Conservation (phyloP, 2,329 filamentous ascomycete genomes). For the Rhynchosporium secalis region DNA sequence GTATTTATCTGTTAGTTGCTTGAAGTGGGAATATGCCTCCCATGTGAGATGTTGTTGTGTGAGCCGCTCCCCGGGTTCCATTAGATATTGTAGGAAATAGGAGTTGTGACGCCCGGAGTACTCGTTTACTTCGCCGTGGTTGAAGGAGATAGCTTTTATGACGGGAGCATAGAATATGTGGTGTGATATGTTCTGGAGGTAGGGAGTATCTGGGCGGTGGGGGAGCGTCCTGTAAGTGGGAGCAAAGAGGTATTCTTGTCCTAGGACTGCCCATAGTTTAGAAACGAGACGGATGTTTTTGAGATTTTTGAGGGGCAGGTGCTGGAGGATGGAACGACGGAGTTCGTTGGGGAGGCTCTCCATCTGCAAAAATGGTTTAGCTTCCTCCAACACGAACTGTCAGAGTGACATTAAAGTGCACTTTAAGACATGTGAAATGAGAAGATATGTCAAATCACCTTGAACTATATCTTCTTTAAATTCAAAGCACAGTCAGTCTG, state of each 20-base stretch:
- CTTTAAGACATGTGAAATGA: background rate
- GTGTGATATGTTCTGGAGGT: constrained; percentile 30
- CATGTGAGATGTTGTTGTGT: constrained; percentile 38
- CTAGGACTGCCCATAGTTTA: constrained; percentile 29
- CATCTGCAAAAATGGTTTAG: constrained; percentile 20
- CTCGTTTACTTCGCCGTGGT: constrained; percentile 37
- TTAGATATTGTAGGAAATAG: constrained; percentile 35
- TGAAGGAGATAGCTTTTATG: constrained; percentile 30
- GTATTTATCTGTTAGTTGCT: constrained; percentile 35
- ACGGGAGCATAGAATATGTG: constrained; percentile 30
- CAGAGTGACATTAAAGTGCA: background rate
- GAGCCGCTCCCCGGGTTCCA: constrained; percentile 33
- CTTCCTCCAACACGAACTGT: background rate
- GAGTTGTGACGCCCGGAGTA: constrained; percentile 38
- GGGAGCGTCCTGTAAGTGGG: constrained; percentile 28
- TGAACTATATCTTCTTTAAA: background rate
- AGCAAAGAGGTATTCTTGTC: constrained; percentile 34
- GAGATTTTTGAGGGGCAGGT: constrained; percentile 22
- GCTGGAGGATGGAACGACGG: constrained; percentile 26
- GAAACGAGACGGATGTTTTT: constrained; percentile 31
- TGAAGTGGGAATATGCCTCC: constrained; percentile 37
- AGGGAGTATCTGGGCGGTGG: constrained; percentile 29
- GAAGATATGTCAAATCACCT: background rate
- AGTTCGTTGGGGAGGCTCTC: constrained; percentile 33
- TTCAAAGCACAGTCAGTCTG: no score